phyloP scores from a whole-genome alignment of 441 rosid genomes.

The Arabidopsis hybrid region DNA sequence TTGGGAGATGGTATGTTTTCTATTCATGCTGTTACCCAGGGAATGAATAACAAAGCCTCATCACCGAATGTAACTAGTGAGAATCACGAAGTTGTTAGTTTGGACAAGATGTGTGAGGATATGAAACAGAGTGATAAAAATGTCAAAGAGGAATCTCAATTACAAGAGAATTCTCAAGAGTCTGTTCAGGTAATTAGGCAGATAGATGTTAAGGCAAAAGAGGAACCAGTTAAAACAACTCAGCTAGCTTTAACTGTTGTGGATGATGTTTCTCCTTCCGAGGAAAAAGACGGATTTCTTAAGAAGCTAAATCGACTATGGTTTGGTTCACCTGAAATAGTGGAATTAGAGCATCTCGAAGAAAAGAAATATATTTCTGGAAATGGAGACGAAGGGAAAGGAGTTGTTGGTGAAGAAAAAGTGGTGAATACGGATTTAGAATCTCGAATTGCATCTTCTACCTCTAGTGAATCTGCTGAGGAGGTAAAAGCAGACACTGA shows the following conservation, averaged over 20 bases:
- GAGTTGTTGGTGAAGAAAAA: constrained; percentile 26
- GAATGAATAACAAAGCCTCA: constrained; percentile 42
- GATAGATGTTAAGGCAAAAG: constrained; percentile 33
- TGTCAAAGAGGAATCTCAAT: constrained; percentile 22
- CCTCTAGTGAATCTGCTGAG: constrained; percentile 36
- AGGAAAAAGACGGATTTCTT: neutral
- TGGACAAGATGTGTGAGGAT: constrained; percentile 32
- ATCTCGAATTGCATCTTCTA: constrained; percentile 29
- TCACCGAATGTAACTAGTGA: constrained; percentile 18
- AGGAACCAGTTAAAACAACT: constrained; percentile 17
- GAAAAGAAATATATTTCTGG: constrained; percentile 33
- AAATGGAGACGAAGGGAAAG: constrained; percentile 36
- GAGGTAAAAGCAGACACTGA: constrained; percentile 41
- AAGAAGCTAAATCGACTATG: constrained; percentile 50
- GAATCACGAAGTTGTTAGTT: constrained; percentile 30
- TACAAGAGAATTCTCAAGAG: constrained; percentile 34
- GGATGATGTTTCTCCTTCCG: neutral
- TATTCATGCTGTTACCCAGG: constrained; percentile 43
- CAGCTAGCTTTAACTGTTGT: neutral
- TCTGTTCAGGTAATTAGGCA: constrained; percentile 10
- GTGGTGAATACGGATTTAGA: constrained; percentile 37
- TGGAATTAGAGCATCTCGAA: constrained; percentile 12
- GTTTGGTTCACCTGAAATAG: constrained; percentile 48
- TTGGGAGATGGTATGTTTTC: constrained; percentile 51
- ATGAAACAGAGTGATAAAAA: constrained; percentile 33